These are phyloP conservation scores for Thraustochytrium sp. DNA, from an alignment of 352 stramenopile species.

Conservation along the genomic window DNA sequence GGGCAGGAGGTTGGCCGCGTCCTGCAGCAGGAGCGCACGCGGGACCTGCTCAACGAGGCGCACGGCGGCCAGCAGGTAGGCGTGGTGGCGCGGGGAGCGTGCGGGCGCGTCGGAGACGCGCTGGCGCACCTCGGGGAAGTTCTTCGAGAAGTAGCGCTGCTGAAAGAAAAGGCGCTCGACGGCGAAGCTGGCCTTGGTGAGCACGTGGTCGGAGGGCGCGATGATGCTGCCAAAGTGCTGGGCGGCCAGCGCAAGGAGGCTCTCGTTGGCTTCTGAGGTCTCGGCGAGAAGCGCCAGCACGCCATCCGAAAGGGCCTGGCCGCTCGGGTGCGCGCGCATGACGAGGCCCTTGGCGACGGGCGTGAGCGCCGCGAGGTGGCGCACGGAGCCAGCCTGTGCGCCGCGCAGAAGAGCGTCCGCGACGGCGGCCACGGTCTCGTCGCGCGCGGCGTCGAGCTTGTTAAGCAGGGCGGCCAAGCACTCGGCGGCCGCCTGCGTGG, in stretches of 20 bases:
- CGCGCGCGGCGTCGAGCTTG: neutral
- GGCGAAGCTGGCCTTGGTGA: conserved; percentile 7
- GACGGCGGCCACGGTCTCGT: neutral
- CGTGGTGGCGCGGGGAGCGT: neutral
- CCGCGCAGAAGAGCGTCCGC: neutral
- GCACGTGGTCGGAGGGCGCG: neutral
- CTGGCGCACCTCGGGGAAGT: neutral
- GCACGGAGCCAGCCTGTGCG: neutral
- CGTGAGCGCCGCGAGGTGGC: neutral
- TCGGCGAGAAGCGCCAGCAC: neutral
- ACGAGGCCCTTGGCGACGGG: neutral
- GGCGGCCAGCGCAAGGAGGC: neutral
- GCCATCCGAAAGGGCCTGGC: neutral
- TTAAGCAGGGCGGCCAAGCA: neutral
- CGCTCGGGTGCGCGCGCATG: neutral
- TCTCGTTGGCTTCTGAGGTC: neutral
- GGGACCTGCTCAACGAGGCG: conserved; percentile 11
- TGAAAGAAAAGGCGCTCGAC: conserved; percentile 12
- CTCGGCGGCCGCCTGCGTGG: neutral
- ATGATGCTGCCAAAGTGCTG: conserved; percentile 9
- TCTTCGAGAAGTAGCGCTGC: neutral
- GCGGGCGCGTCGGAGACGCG: neutral
- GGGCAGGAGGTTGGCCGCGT: neutral
- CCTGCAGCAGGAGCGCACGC: neutral
- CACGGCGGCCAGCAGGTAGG: neutral